A percentile compares a stretch with the other conserved stretches of the same genome.
These are phyloP conservation scores for Clonostachys solani DNA, from an alignment of 2,329 filamentous ascomycete species.

Conservation along the genomic window DNA sequence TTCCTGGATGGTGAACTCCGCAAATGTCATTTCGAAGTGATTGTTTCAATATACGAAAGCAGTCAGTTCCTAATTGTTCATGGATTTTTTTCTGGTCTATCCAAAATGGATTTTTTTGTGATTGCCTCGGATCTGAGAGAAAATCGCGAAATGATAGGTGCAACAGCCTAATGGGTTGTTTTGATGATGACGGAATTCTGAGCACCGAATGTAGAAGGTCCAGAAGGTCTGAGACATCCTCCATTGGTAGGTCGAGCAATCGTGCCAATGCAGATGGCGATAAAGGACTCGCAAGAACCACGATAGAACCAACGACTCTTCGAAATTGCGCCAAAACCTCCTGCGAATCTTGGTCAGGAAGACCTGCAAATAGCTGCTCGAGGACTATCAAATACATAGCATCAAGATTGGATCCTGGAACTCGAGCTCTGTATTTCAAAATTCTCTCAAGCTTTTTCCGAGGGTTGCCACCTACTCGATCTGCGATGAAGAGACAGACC, in stretches of 20 bases:
- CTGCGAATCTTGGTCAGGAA: neutral
- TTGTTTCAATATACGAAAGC: neutral
- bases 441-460: conserved; percentile 11
- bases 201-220: neutral
- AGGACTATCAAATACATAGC: conserved; percentile 10
- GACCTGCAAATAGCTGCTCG: conserved; percentile 1
- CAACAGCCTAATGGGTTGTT: neutral
- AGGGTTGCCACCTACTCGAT: conserved; percentile 5
- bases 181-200: neutral
- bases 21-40: neutral
- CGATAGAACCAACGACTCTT: neutral
- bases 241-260: neutral
- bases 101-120: neutral
- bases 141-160: neutral
- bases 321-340: neutral
- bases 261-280: neutral
- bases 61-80: neutral
- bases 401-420: conserved; percentile 1
- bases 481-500: conserved; percentile 8
- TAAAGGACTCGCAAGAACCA: neutral
- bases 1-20: neutral
- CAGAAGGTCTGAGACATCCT: neutral
- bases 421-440: conserved; percentile 6
- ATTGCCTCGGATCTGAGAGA: neutral
- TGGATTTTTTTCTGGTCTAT: neutral